phyloP scores from a whole-genome alignment of 495 filamentous ascomycete species.

The Penicillium pancosmium region DNA sequence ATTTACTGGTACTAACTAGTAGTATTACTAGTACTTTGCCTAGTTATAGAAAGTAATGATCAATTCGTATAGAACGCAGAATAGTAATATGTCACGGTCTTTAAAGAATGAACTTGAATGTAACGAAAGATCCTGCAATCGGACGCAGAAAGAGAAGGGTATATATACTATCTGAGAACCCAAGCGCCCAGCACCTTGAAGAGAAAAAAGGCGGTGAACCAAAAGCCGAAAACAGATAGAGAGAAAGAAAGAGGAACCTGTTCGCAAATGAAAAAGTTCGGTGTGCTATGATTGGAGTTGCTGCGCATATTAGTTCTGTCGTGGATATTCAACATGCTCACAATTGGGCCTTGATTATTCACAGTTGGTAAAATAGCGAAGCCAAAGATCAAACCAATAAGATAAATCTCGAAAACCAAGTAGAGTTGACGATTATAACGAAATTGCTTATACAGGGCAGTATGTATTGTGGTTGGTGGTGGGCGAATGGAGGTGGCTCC shows the following conservation, averaged over 20 bases:
- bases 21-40: too few species aligned
- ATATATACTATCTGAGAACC: constrained; percentile 15
- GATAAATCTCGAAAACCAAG: neutral
- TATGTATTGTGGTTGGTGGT: too few species aligned
- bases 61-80: too few species aligned
- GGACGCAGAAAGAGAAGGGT: constrained; percentile 7
- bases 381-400: neutral
- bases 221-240: neutral
- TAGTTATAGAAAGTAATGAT: too few species aligned
- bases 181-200: constrained; percentile 16
- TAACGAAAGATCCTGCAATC: neutral
- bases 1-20: too few species aligned
- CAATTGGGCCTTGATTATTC: neutral
- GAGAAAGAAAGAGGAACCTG: neutral
- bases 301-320: neutral
- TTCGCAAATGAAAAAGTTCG: neutral
- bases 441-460: neutral
- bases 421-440: neutral
- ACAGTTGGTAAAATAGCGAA: neutral
- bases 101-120: neutral
- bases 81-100: neutral
- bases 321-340: neutral
- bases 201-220: neutral
- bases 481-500: neutral
- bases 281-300: neutral